Evolutionary conservation across 2,329 filamentous ascomycete genomes (phyloP), one percentile per base, ranked within the genome.

Genomic region (Aspergillus clavatus): DNA sequence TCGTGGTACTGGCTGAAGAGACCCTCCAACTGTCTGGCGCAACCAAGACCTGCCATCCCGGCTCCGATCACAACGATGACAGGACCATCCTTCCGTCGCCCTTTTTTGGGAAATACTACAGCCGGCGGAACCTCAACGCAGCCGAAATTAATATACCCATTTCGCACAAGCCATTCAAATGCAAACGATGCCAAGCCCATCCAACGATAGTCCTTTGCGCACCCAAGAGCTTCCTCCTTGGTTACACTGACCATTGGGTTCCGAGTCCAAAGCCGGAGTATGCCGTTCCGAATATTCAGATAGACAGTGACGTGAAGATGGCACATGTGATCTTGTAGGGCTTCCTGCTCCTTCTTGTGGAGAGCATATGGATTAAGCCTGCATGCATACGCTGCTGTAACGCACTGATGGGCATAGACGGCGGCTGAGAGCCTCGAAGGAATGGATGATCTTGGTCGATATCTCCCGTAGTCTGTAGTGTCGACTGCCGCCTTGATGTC

Each of bases 121-220:
- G 67, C 73, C 37, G 70, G 64, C 27, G 80, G 79, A n/a, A 89
- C 72, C 59, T 89, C 81, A 2, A 93, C 79, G 65, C 93, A 97
- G 12, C 94, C 93, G 65, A 89, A 96, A 66, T 98, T 98, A 72
- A 98, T 95, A 65, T 95, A 95, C 16, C 93, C 93, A 53, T 86
- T 82, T 48, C 91, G 84, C 45, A 90, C 76, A 14, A 98, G 79
- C 91, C 91, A 98, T 66, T 95, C 83, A 62, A 93, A 94, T 53
- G 89, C 93, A 45, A 96, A 78, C 53, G 83, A 87, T 7, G 93
- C 90, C 37, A 91, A 80, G 48, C 89, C 85, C 66, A 95, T 95
- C 83, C 89, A 97, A 43, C 89, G 82, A 43, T 79, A 77, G 59
- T 95, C 89, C 69, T 83, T 87, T 41, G 89, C 87, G 71, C 91